Evolutionary conservation across 192 early-diverging fungal genomes (phyloP).

Genomic region (Backusella australiensis): DNA sequence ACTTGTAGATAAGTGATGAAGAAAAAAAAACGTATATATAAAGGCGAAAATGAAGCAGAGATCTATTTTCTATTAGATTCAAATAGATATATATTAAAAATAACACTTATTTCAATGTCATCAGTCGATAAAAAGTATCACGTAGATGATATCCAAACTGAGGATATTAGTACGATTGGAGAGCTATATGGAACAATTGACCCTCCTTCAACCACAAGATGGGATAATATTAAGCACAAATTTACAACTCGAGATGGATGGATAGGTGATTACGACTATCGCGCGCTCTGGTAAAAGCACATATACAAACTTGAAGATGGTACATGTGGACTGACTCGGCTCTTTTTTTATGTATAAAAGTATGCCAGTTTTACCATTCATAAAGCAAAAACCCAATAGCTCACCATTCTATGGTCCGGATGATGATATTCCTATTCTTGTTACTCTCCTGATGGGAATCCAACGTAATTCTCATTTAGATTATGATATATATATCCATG

Average conservation of each 20-base stretch:
- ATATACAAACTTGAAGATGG: not conserved
- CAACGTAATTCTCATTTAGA: constrained; percentile 4
- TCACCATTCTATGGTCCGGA: constrained; percentile 47
- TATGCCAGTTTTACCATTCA: constrained; percentile 37
- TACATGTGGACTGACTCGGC: not conserved
- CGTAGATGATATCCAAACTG: not conserved
- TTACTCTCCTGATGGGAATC: constrained; percentile 42
- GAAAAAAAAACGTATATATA: not conserved
- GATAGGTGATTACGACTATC: constrained; percentile 43
- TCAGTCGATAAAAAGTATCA: not conserved
- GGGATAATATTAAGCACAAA: not conserved
- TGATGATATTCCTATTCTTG: constrained; percentile 42
- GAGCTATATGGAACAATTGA: not conserved
- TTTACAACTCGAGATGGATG: constrained; percentile 37
- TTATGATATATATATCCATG: not conserved
- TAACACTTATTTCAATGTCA: not conserved
- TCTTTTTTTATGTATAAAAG: not conserved
- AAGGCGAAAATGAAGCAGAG: not conserved
- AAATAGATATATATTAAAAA: not conserved
- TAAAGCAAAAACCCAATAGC: constrained; percentile 14
- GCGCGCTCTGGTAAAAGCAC: constrained; percentile 28
- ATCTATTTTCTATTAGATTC: not conserved
- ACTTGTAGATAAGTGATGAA: not conserved
- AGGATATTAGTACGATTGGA: not conserved
- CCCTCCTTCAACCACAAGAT: not conserved